A percentile compares a stretch with the other conserved stretches of the same genome.
Conservation (phyloP, 2,329 filamentous ascomycete species). For the Capronia americana region DNA sequence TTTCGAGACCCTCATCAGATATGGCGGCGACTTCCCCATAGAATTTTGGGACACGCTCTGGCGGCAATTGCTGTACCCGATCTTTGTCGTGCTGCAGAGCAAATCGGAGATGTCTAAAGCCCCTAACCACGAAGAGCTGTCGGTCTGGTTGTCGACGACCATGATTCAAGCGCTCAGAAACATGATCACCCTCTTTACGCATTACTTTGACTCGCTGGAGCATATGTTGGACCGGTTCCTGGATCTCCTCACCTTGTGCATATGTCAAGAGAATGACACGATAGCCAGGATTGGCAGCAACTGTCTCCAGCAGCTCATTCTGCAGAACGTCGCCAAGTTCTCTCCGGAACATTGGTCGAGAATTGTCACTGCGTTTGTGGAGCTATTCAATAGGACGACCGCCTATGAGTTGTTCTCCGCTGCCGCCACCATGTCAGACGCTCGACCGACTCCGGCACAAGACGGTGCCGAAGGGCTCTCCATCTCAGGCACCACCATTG, state of each 20-base stretch:
- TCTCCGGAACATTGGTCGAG: conserved; percentile 85
- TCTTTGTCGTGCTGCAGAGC: conserved; percentile 96
- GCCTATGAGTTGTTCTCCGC: conserved; percentile 95
- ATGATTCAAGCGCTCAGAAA: conserved; percentile 99
- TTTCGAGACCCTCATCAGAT: conserved; percentile 88
- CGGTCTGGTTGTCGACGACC: conserved; percentile 97
- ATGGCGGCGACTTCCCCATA: conserved; percentile 87
- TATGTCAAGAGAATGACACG: conserved; percentile 98
- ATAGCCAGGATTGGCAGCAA: conserved; percentile 98
- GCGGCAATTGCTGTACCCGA: conserved; percentile 95
- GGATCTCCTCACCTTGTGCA: conserved; percentile 90
- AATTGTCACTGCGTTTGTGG: conserved; percentile 93
- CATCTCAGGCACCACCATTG: conserved; percentile 39
- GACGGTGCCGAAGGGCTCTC: conserved; percentile 38
- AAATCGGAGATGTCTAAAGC: conserved; percentile 96
- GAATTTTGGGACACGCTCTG: conserved; percentile 99
- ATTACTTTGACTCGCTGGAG: conserved; percentile 94
- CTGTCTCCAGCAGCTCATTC: conserved; percentile 91
- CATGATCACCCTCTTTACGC: conserved; percentile 98
- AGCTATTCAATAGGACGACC: conserved; percentile 92
- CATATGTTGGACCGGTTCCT: conserved; percentile 99
- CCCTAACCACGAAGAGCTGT: conserved; percentile 93
- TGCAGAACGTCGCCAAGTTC: conserved; percentile 96
- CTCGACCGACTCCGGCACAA: conserved; percentile 32
- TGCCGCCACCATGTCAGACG: conserved; percentile 58